Conservation (phyloP, 164 flowering plant species). For the Aristolochia californica region DNA sequence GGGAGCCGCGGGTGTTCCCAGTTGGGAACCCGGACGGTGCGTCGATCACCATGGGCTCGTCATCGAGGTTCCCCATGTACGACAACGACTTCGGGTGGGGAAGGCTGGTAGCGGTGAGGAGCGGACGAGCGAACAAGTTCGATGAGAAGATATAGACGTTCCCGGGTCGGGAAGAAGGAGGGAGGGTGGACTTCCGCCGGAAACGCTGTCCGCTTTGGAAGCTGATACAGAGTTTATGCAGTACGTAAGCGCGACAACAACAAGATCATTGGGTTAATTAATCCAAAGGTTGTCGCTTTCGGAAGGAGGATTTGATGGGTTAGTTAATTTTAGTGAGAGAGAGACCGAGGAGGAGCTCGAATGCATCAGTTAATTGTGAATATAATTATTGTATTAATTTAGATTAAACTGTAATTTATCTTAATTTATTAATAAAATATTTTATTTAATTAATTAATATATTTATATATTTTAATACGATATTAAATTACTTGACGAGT, state of each 20-base stretch:
- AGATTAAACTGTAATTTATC: too few species aligned
- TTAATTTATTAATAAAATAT: too few species aligned
- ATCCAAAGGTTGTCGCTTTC: background rate
- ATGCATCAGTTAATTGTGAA: too few species aligned
- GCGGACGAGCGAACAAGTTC: slow-evolving; percentile 73
- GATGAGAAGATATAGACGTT: slow-evolving; percentile 89
- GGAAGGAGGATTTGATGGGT: background rate
- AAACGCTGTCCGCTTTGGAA: slow-evolving; percentile 63
- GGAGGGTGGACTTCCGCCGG: slow-evolving; percentile 81
- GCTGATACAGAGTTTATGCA: slow-evolving; percentile 31
- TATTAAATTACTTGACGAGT: too few species aligned
- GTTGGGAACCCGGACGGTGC: slow-evolving; percentile 71
- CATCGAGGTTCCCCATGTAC: slow-evolving; percentile 83
- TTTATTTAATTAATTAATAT: too few species aligned
- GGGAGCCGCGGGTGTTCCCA: slow-evolving; percentile 54
- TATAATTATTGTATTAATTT: too few species aligned
- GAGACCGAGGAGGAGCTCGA: too few species aligned
- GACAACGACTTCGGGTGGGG: slow-evolving; percentile 95
- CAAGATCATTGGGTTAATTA: background rate
- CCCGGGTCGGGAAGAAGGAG: slow-evolving; percentile 78
- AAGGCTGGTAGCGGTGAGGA: slow-evolving; percentile 60
- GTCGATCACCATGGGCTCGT: slow-evolving; percentile 72
- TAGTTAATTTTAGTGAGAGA: too few species aligned
- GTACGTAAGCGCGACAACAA: slow-evolving; percentile 22
- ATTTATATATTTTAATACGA: too few species aligned